These are phyloP conservation scores for Colletotrichum ledebouriae DNA, from an alignment of 2,329 filamentous ascomycete species.

Conservation along the genomic window DNA sequence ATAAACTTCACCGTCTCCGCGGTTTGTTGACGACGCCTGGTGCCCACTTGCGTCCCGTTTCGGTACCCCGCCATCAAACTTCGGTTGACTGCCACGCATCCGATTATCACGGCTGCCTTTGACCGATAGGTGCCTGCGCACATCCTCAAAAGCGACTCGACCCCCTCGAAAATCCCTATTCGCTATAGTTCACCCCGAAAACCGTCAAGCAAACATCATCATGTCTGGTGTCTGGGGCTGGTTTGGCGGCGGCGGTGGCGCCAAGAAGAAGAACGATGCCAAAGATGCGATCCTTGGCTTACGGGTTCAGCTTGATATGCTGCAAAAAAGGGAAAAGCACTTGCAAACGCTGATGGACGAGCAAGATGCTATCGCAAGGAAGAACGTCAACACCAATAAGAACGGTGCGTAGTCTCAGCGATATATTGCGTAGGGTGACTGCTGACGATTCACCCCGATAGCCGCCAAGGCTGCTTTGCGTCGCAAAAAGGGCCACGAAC, in stretches of 20 bases:
- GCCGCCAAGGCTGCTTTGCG: constrained; percentile 90
- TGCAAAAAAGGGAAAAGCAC: constrained; percentile 95
- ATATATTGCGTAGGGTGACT: constrained; percentile 2
- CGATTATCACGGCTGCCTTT: constrained; percentile 37
- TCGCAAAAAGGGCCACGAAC: constrained; percentile 95
- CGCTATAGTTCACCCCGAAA: background rate
- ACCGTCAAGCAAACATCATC: constrained; percentile 46
- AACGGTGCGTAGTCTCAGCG: constrained; percentile 73
- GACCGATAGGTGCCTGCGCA: constrained; percentile 33
- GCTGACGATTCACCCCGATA: constrained; percentile 54
- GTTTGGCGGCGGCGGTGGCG: constrained; percentile 87
- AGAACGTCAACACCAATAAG: constrained; percentile 91
- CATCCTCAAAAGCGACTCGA: constrained; percentile 26
- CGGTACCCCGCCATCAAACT: constrained; percentile 43
- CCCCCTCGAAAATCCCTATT: background rate
- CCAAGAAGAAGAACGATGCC: constrained; percentile 82
- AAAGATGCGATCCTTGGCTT: constrained; percentile 96
- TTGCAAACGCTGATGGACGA: constrained; percentile 93
- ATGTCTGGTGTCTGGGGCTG: constrained; percentile 85
- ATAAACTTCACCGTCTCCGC: constrained; percentile 5
- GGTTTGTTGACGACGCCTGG: constrained; percentile 29
- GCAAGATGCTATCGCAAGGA: constrained; percentile 88
- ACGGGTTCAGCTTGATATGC: constrained; percentile 93
- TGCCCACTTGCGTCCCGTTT: constrained; percentile 38
- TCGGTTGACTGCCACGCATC: constrained; percentile 41